phyloP scores from a whole-genome alignment of 2,329 filamentous ascomycete species.

The Xylaria sp. region DNA sequence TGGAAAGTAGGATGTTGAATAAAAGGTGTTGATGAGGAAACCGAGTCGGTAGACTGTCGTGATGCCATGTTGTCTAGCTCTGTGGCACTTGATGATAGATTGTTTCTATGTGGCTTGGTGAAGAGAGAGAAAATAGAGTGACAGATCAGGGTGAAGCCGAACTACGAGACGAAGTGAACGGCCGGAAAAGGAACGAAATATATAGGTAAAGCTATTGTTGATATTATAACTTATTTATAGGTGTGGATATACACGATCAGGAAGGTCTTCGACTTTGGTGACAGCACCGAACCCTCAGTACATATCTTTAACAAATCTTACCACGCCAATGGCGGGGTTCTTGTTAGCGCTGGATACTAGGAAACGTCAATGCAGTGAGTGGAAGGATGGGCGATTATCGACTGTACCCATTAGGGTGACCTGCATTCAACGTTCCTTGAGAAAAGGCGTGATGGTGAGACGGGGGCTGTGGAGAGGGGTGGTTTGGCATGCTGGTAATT shows the following conservation, averaged over 20 bases:
- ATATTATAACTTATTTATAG: no score
- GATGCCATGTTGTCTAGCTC: not conserved
- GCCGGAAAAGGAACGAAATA: not conserved
- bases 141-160: not conserved
- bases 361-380: not conserved
- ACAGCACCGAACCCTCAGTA: no score
- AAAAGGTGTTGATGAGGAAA: constrained; percentile 19
- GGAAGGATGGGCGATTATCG: not conserved
- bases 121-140: not conserved
- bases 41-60: constrained; percentile 33
- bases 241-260: no score
- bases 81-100: constrained; percentile 1
- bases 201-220: not conserved
- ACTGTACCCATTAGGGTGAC: not conserved
- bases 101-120: not conserved
- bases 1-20: constrained; percentile 11
- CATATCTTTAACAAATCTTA: no score
- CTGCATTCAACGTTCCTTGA: no score
- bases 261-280: no score
- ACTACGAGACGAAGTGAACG: not conserved
- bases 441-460: not conserved
- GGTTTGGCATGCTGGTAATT: not conserved
- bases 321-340: no score
- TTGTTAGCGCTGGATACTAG: not conserved
- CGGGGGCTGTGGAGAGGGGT: not conserved